Evolutionary conservation across 2,329 filamentous ascomycete species (phyloP).

Genomic region (Cordyceps farinosa): DNA sequence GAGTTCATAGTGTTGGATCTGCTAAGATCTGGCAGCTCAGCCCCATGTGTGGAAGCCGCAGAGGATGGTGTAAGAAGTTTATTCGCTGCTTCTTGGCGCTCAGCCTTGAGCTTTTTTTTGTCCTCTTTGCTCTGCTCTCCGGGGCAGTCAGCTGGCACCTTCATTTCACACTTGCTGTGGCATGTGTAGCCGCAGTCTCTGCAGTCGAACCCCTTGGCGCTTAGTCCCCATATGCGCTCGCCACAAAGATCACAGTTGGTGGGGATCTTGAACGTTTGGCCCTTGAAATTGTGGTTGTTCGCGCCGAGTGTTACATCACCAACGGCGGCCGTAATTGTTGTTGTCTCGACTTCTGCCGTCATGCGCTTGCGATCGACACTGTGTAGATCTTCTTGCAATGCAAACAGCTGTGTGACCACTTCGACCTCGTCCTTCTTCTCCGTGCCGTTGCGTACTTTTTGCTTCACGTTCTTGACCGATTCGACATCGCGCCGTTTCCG

Average conservation of each 20-base stretch:
- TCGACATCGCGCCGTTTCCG: conserved; percentile 85
- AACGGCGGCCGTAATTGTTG: conserved; percentile 85
- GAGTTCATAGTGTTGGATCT: conserved; percentile 88
- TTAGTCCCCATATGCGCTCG: conserved; percentile 94
- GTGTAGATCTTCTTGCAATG: conserved; percentile 79
- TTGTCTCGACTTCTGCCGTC: conserved; percentile 88
- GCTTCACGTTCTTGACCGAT: conserved; percentile 66
- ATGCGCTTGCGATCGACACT: conserved; percentile 78
- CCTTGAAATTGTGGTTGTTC: conserved; percentile 95
- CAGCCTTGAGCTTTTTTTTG: conserved; percentile 86
- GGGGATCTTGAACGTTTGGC: conserved; percentile 98
- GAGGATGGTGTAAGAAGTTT: conserved; percentile 49
- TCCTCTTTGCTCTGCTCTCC: conserved; percentile 93
- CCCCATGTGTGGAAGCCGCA: conserved; percentile 39
- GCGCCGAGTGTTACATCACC: conserved; percentile 91
- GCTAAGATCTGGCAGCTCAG: conserved; percentile 65
- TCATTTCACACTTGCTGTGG: conserved; percentile 98
- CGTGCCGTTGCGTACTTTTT: conserved; percentile 74
- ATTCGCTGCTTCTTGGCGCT: conserved; percentile 77
- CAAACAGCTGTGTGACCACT: conserved; percentile 77
- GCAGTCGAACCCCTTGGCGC: conserved; percentile 94
- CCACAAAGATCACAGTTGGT: conserved; percentile 97
- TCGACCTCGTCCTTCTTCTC: conserved; percentile 88
- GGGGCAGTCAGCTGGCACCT: conserved; percentile 92
- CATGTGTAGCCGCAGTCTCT: conserved; percentile 96